A percentile compares a stretch with the other conserved stretches of the same genome.
Conservation (phyloP, 768 basidiomycete species). For the Naganishia antarctica region DNA sequence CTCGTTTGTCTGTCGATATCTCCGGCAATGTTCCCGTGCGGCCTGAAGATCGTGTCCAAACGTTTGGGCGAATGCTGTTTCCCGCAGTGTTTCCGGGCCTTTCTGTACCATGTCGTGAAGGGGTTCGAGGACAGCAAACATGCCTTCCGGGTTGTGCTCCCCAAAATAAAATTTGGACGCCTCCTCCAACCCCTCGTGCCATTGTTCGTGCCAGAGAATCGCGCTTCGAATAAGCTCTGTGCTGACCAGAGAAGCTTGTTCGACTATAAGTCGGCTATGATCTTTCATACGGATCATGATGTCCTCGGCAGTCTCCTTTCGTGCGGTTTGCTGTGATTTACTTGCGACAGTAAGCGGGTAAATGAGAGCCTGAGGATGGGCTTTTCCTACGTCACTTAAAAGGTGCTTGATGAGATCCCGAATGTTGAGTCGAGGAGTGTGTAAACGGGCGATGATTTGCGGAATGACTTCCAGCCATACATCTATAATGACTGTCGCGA, state of each 20-base stretch:
- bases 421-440: conserved; percentile 83
- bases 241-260: conserved; percentile 84
- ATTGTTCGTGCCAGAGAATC: conserved; percentile 96
- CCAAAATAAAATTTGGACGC: conserved; percentile 94
- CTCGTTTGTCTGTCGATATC: conserved; percentile 81
- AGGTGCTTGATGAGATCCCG: conserved; percentile 82
- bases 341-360: conserved; percentile 91
- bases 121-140: conserved; percentile 89
- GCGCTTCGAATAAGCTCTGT: conserved; percentile 94
- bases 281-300: conserved; percentile 94
- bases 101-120: conserved; percentile 89
- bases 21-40: conserved; percentile 81
- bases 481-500: conserved; percentile 84
- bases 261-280: conserved; percentile 78
- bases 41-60: conserved; percentile 89
- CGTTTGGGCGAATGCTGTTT: conserved; percentile 88
- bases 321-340: conserved; percentile 78
- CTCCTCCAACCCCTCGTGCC: conserved; percentile 98
- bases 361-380: conserved; percentile 94
- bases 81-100: conserved; percentile 90
- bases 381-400: conserved; percentile 85
- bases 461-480: conserved; percentile 99
- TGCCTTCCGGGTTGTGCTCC: conserved; percentile 91
- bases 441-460: conserved; percentile 97
- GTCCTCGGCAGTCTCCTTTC: conserved; percentile 71